Percentiles rank a stretch among this genome's conserved stretches.
phyloP scores from a whole-genome alignment of 805 yeast species.

The Cyberlindnera lachancei region DNA sequence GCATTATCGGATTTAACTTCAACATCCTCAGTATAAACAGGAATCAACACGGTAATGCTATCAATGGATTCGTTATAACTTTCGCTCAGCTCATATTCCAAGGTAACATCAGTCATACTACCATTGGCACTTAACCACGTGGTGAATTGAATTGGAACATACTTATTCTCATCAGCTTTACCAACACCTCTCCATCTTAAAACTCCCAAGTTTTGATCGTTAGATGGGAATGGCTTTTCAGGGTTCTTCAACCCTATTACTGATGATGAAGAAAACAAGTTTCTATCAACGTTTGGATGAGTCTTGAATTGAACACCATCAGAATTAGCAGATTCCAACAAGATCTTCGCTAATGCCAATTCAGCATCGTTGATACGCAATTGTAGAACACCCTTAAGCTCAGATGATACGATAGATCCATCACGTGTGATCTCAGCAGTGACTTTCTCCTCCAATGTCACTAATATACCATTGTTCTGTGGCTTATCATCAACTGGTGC shows the following conservation, averaged over 20 bases:
- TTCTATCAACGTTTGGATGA: constrained; percentile 91
- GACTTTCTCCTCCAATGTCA: constrained; percentile 69
- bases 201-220: constrained; percentile 85
- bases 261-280: constrained; percentile 47
- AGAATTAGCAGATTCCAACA: constrained; percentile 43
- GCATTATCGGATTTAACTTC: constrained; percentile 47
- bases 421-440: constrained; percentile 77
- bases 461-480: constrained; percentile 68
- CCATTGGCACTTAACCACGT: constrained; percentile 76
- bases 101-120: constrained; percentile 62
- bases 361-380: constrained; percentile 76
- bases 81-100: constrained; percentile 75
- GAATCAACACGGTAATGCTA: constrained; percentile 52
- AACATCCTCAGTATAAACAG: constrained; percentile 53
- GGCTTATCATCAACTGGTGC: constrained; percentile 23
- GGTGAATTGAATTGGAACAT: constrained; percentile 64
- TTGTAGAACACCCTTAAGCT: constrained; percentile 86
- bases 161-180: constrained; percentile 44
- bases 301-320: constrained; percentile 72
- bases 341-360: constrained; percentile 58
- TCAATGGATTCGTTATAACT: constrained; percentile 40
- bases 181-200: constrained; percentile 85
- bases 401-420: constrained; percentile 63
- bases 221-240: constrained; percentile 78
- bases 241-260: constrained; percentile 71